Conservation (phyloP, 2,329 filamentous ascomycete species). For the Phialemonium atrogriseum region DNA sequence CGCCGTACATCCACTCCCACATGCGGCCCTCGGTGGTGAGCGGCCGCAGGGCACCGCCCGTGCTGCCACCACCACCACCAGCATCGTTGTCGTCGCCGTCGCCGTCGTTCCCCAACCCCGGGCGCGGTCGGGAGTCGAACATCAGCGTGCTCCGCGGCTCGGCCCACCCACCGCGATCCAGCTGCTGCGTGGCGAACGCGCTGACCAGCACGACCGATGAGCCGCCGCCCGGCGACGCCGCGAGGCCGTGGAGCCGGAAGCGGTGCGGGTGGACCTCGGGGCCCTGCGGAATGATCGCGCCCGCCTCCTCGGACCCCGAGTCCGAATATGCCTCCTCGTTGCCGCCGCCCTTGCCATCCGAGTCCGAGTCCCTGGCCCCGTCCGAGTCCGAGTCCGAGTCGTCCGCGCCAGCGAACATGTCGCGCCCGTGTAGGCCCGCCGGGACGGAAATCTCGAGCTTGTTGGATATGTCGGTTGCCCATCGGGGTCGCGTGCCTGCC, state of each 20-base stretch:
- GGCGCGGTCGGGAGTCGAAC: slow-evolving; percentile 21
- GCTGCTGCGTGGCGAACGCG: slow-evolving; percentile 38
- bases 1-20: slow-evolving; percentile 53
- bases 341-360: slow-evolving; percentile 22
- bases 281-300: slow-evolving; percentile 14
- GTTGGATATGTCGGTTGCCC: slow-evolving; percentile 38
- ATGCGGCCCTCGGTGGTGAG: slow-evolving; percentile 46
- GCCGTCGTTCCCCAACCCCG: slow-evolving; percentile 2
- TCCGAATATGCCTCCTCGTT: slow-evolving; percentile 13
- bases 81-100: too few species aligned
- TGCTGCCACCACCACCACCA: too few species aligned
- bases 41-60: not conserved
- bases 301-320: slow-evolving; percentile 11
- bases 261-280: slow-evolving; percentile 39
- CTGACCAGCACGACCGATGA: slow-evolving; percentile 42
- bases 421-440: slow-evolving; percentile 32
- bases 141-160: slow-evolving; percentile 27
- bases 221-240: slow-evolving; percentile 41
- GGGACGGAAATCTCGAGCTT: slow-evolving; percentile 35
- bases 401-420: slow-evolving; percentile 22
- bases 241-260: slow-evolving; percentile 45
- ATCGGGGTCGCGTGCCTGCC: slow-evolving; percentile 24
- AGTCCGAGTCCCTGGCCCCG: slow-evolving; percentile 16
- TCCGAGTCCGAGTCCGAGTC: slow-evolving; percentile 19
- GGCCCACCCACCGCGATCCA: slow-evolving; percentile 31